Percentiles rank a stretch among this genome's conserved stretches.
Conservation (phyloP, 31 red algal species). For the Odonthalia washingtoniensis region DNA sequence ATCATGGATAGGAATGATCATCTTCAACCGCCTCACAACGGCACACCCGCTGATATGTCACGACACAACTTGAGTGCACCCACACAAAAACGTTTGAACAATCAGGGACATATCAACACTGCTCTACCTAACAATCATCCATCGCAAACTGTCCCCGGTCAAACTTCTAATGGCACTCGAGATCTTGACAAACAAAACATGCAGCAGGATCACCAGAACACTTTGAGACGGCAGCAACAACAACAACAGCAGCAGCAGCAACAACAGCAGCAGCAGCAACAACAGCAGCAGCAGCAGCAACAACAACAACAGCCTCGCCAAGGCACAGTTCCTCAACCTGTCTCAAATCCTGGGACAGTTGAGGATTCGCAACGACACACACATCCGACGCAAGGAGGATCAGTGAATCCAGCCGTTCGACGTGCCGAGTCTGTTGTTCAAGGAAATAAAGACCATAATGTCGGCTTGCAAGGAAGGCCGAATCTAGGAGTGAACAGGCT, state of each 20-base stretch:
- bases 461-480: background rate
- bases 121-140: background rate
- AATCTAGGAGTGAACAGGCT: no score
- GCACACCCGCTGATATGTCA: background rate
- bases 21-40: background rate
- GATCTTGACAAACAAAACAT: background rate
- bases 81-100: background rate
- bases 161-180: background rate
- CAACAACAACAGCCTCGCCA: no score
- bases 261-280: no score
- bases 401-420: background rate
- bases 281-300: no score
- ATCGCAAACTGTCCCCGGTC: background rate
- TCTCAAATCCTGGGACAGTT: no score
- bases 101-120: background rate
- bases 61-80: background rate
- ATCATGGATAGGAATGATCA: background rate
- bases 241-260: no score
- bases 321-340: no score
- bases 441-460: background rate
- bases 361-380: background rate
- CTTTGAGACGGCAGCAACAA: background rate
- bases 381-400: background rate
- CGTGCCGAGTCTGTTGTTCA: background rate
- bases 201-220: background rate